Evolutionary conservation across 202 grass and related monocot genomes (phyloP), one percentile per base, ranked within the genome.

Genomic region (Cymbopogon flexuosus): DNA sequence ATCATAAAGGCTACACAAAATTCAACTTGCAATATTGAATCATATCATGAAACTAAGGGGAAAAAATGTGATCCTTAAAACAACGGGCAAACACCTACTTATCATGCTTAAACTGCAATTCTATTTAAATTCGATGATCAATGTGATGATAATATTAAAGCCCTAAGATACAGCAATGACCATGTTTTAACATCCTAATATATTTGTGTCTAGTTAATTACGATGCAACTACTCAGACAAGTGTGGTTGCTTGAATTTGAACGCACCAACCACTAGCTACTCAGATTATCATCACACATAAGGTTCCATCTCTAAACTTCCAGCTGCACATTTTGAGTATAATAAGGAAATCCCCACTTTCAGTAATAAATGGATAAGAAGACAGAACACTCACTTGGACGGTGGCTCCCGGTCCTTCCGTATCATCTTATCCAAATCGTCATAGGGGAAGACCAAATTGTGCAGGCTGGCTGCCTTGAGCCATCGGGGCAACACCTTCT

Each of bases 381-480:
- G 39, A 52, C 37, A 72, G 22, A 64, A 63, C 18, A 84, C 87
- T 91, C 88, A 99, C 96, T 99, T 99, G 5, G 85, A 84, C 0
- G 96, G 92, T 0, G 96, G 88, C 83, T 99, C 96, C 54, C 87
- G 67, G 59, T 99, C 92, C 76, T 99, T 99, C 4, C 96, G 81
- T 72, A 95, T 84, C 96, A 99, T 79, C 73, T 80, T 95, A 81
- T 99, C 96, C 75, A 99, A 81, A 72, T 99, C 88, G 65, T 99
- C 96, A 54, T 84, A 99, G 14, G 92, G 96, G 71, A 99, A 99
- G 23, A 99, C 90, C 87, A 99, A 85, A 77, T 99, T 99, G 43
- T 99, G 96, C 87, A 99, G 88, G 65, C 96, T 99, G 13, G 96
- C 92, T 6, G 90, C 92, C 37, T 95, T 99, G 73, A 99, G 86